A percentile compares a stretch with the other conserved stretches of the same genome.
Evolutionary conservation across 2,329 filamentous ascomycete genomes (phyloP).

Genomic region (Ophiostoma novo-ulmi): DNA sequence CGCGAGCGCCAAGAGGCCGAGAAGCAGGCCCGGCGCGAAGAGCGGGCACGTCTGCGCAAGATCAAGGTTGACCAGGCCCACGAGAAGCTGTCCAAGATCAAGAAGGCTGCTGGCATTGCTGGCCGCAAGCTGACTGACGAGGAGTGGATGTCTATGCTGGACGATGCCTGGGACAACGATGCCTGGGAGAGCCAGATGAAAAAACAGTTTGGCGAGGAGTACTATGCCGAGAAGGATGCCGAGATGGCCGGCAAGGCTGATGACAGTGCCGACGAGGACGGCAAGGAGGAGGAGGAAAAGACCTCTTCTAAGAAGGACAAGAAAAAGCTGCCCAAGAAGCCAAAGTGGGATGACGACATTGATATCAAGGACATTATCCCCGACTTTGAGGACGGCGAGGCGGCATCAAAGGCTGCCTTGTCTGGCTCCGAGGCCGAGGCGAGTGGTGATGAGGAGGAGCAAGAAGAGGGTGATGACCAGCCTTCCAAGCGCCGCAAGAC

Average conservation of each 20-base stretch:
- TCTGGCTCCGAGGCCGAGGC: conserved; percentile 50
- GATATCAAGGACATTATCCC: conserved; percentile 90
- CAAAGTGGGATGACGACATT: conserved; percentile 93
- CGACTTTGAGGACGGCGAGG: conserved; percentile 68
- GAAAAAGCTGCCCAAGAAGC: conserved; percentile 68
- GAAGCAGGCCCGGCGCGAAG: conserved; percentile 68
- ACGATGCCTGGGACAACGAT: conserved; percentile 82
- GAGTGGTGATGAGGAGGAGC: conserved; percentile 32
- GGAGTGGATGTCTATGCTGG: conserved; percentile 78
- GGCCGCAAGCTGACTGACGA: conserved; percentile 64
- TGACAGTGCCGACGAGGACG: conserved; percentile 44
- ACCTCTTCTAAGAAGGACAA: conserved; percentile 37
- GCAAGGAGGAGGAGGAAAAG: conserved; percentile 38
- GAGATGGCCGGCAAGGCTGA: conserved; percentile 53
- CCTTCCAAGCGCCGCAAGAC: conserved; percentile 56
- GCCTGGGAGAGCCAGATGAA: conserved; percentile 89
- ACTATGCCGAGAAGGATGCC: conserved; percentile 69
- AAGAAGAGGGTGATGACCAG: conserved; percentile 35
- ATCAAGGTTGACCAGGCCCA: conserved; percentile 89
- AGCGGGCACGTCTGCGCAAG: conserved; percentile 77
- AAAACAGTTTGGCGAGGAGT: conserved; percentile 80
- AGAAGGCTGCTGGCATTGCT: conserved; percentile 75
- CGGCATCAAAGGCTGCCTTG: conserved; percentile 47
- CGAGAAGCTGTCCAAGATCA: conserved; percentile 79
- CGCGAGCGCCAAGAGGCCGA: conserved; percentile 71